Percentiles rank a stretch among this genome's conserved stretches.
Conservation (phyloP, 208 protist genomes). For the Blastocrithidia nonstop region DNA sequence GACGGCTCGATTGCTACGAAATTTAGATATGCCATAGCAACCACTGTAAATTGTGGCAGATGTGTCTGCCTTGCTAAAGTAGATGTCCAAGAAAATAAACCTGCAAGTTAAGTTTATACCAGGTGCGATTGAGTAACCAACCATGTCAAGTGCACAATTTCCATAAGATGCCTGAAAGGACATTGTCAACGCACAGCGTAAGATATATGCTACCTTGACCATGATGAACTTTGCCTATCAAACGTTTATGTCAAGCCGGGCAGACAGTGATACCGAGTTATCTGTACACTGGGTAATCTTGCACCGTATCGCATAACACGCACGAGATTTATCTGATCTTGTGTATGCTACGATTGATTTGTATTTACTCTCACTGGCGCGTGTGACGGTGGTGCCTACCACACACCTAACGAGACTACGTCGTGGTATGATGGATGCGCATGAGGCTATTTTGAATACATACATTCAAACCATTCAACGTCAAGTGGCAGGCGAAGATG, state of each 20-base stretch:
- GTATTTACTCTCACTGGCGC: constrained; percentile 60
- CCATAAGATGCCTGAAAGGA: constrained; percentile 52
- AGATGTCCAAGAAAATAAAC: constrained; percentile 59
- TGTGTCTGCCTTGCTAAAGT: constrained; percentile 39
- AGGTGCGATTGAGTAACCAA: constrained; percentile 73
- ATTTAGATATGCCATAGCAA: constrained; percentile 78
- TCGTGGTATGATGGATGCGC: constrained; percentile 58
- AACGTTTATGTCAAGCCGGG: constrained; percentile 72
- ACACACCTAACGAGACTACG: constrained; percentile 66
- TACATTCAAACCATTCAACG: constrained; percentile 74
- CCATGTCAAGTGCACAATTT: constrained; percentile 59
- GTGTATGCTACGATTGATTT: constrained; percentile 69
- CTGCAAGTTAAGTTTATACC: constrained; percentile 43
- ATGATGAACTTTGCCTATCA: constrained; percentile 82
- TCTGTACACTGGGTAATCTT: constrained; percentile 85
- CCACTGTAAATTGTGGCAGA: constrained; percentile 45
- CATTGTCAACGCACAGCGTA: constrained; percentile 54
- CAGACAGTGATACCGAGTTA: constrained; percentile 8
- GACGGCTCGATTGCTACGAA: constrained; percentile 55
- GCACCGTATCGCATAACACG: constrained; percentile 66
- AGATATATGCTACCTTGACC: constrained; percentile 45
- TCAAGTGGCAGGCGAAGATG: constrained; percentile 39
- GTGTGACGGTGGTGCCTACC: constrained; percentile 59
- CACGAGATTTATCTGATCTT: constrained; percentile 68
- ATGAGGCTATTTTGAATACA: constrained; percentile 53